These are phyloP conservation scores for Ogataea methylovora DNA, from an alignment of 805 yeast genomes.

Conservation along the genomic window DNA sequence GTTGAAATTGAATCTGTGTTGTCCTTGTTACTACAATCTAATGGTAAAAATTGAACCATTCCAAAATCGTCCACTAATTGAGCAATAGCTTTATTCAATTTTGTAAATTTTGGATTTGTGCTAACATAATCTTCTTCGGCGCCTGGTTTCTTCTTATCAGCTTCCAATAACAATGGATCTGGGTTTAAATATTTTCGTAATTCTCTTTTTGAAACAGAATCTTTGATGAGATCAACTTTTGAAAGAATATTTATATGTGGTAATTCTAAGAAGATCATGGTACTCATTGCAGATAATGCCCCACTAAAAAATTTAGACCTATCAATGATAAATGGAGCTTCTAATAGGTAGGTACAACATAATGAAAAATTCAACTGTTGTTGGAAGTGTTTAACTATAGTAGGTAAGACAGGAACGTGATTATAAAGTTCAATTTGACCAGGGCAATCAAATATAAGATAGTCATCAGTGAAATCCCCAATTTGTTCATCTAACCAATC, in stretches of 20 bases:
- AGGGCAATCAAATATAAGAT: slow-evolving; percentile 90
- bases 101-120: slow-evolving; percentile 51
- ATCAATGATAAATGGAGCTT: slow-evolving; percentile 91
- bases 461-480: slow-evolving; percentile 93
- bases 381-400: slow-evolving; percentile 78
- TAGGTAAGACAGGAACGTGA: slow-evolving; percentile 89
- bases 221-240: slow-evolving; percentile 79
- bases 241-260: slow-evolving; percentile 92
- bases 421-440: slow-evolving; percentile 95
- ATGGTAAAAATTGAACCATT: slow-evolving; percentile 94
- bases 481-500: slow-evolving; percentile 98
- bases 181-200: slow-evolving; percentile 84
- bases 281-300: slow-evolving; percentile 94
- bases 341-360: slow-evolving; percentile 88
- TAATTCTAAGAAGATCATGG: slow-evolving; percentile 89
- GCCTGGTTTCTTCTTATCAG: slow-evolving; percentile 36
- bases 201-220: slow-evolving; percentile 66
- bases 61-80: slow-evolving; percentile 94
- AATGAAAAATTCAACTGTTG: slow-evolving; percentile 73
- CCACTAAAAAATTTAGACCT: slow-evolving; percentile 91
- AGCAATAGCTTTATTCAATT: slow-evolving; percentile 76
- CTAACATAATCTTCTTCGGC: slow-evolving; percentile 14
- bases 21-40: slow-evolving; percentile 56
- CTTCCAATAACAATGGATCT: slow-evolving; percentile 69
- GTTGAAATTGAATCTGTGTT: slow-evolving; percentile 69